Evolutionary conservation across 2,329 filamentous ascomycete genomes (phyloP), one percentile per base, ranked within the genome.

Genomic region (Pseudogymnoascus sp.): DNA sequence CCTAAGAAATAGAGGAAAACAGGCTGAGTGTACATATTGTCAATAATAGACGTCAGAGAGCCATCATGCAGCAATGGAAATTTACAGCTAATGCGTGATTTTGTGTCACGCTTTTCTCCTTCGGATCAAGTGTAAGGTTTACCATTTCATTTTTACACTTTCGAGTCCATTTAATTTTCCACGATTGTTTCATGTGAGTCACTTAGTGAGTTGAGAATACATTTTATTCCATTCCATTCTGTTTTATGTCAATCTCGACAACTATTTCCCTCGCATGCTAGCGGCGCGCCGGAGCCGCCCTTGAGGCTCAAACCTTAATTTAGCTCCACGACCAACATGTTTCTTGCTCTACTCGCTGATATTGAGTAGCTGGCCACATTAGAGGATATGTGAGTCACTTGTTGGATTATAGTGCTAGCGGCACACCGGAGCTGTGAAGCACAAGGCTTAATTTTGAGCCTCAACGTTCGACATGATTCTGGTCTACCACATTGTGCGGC

Each of bases 1-100:
- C 85, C 89, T 71, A 96, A 97, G 88, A 96, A 97, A 82, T 93
- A 91, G 59, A 42, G 34, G 8, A 12, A 25, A 28, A 5, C 34
- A 40, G 38, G 37, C 36, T 38, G 25, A 60, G 34, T 60, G 59
- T 60, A 60, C 21, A 60, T 42, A 60, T 60, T 60, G 59, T 60
- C 59, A 60, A 36, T 56, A 56, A 56, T 56, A 56, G 50, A 56
- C 28, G 50, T 25, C 28, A 34, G 50, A 56, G n/a, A 53, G 28
- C 50, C 28, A 21, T 56, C 16, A 56, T 56, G 28, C 28, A 50
- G 44, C 44, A 31, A 31, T 56, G 25, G 25, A 12, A 56, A 18
- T 7, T 56, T 31, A 31, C 8, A 21, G 50, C 50, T 21, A 56
- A 18, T 56, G 50, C 50, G 50, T 56, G 50, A 56, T 56, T 56